phyloP scores from a whole-genome alignment of 1,284 basidiomycete genomes.

The Sanghuangporus sanghuang region DNA sequence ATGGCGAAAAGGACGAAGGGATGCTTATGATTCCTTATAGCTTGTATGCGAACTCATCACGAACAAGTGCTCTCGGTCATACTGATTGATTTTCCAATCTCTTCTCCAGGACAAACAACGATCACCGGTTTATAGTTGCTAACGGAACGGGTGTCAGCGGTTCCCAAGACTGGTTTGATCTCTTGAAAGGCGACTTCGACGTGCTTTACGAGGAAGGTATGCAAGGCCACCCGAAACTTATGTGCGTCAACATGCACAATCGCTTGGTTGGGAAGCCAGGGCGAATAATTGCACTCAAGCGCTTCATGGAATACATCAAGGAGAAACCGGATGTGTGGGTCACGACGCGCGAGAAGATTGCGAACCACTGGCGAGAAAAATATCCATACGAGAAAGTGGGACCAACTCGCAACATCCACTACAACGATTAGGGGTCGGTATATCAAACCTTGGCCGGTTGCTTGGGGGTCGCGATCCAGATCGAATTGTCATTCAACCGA shows the following conservation, averaged over 20 bases:
- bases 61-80: constrained; percentile 9
- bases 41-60: not conserved
- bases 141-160: constrained; percentile 12
- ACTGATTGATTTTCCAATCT: not conserved
- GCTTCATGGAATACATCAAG: constrained; percentile 29
- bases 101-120: constrained; percentile 34
- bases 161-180: constrained; percentile 28
- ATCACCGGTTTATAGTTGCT: constrained; percentile 29
- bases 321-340: constrained; percentile 11
- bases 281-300: constrained; percentile 30
- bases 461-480: not conserved
- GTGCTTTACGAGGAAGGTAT: constrained; percentile 30
- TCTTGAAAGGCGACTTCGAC: constrained; percentile 34
- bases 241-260: constrained; percentile 35
- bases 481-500: no score
- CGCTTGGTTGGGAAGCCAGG: constrained; percentile 35
- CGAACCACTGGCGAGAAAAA: constrained; percentile 13
- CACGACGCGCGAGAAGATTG: constrained; percentile 6
- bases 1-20: constrained; percentile 17
- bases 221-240: constrained; percentile 31
- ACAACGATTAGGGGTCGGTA: not conserved
- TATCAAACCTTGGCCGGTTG: not conserved
- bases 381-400: constrained; percentile 3
- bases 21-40: constrained; percentile 28
- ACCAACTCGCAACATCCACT: not conserved